Conservation (phyloP, 768 basidiomycete genomes). For the Rhodotorula sphaerocarpa region DNA sequence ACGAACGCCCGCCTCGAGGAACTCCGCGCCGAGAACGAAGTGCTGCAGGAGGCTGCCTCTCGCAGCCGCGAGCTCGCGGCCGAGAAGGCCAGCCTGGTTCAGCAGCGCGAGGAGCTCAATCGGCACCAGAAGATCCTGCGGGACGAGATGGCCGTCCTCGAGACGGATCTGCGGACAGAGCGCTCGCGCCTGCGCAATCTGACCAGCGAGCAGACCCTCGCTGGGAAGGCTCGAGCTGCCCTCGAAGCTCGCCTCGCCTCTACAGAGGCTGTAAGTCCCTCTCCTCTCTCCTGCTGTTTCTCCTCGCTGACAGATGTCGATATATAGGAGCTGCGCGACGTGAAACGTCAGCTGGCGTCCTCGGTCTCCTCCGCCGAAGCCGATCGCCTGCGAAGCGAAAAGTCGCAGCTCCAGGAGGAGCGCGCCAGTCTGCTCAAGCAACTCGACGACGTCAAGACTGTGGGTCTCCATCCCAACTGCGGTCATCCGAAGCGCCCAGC, state of each 20-base stretch:
- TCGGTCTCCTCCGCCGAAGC: slow-evolving; percentile 51
- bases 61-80: slow-evolving; percentile 41
- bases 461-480: slow-evolving; percentile 40
- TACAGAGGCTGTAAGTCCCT: slow-evolving; percentile 12
- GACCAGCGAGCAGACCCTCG: slow-evolving; percentile 56
- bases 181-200: slow-evolving; percentile 58
- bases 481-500: background rate
- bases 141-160: slow-evolving; percentile 61
- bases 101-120: slow-evolving; percentile 55
- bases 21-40: slow-evolving; percentile 62
- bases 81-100: slow-evolving; percentile 53
- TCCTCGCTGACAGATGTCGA: background rate
- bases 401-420: slow-evolving; percentile 59
- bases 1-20: slow-evolving; percentile 50
- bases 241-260: slow-evolving; percentile 12
- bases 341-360: background rate
- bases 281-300: background rate
- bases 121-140: slow-evolving; percentile 46
- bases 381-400: slow-evolving; percentile 67
- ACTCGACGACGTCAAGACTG: slow-evolving; percentile 61
- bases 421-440: slow-evolving; percentile 65
- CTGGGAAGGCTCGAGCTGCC: slow-evolving; percentile 54
- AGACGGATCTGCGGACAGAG: slow-evolving; percentile 63
- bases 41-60: slow-evolving; percentile 59
- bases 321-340: slow-evolving; percentile 13